These are phyloP conservation scores for Pseudogymnoascus sp. DNA, from an alignment of 2,329 filamentous ascomycete species.

Conservation along the genomic window DNA sequence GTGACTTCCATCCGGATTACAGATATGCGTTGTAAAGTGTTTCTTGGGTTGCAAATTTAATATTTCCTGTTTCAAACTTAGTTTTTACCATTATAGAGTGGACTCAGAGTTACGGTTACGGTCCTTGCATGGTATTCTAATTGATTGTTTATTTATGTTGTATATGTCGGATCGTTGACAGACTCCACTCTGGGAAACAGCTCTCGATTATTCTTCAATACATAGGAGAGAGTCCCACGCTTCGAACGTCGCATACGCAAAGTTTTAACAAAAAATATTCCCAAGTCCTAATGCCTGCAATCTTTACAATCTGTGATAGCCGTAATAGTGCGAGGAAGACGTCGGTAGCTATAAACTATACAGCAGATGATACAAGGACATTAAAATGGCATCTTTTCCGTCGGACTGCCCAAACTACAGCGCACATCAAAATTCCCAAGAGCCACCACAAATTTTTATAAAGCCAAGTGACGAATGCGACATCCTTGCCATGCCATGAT, in stretches of 20 bases:
- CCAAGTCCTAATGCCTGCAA: slow-evolving; percentile 15
- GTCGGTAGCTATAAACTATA: too few relatives aligned
- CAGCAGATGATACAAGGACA: too few relatives aligned
- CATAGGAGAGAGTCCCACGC: slow-evolving; percentile 9
- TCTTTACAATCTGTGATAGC: slow-evolving; percentile 7
- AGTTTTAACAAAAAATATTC: slow-evolving; percentile 21
- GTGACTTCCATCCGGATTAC: slow-evolving; percentile 22
- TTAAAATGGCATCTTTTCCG: too few relatives aligned
- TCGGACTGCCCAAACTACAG: too few relatives aligned
- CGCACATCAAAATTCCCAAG: too few relatives aligned
- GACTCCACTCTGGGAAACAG: slow-evolving; percentile 18
- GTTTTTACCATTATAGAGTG: not conserved
- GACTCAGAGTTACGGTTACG: too few relatives aligned
- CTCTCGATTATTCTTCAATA: slow-evolving; percentile 20
- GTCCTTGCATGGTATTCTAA: slow-evolving; percentile 23
- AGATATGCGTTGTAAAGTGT: slow-evolving; percentile 16
- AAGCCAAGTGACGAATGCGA: too few relatives aligned
- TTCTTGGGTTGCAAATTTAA: not conserved
- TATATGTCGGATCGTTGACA: slow-evolving; percentile 23
- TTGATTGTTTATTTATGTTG: slow-evolving; percentile 31
- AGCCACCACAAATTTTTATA: too few relatives aligned
- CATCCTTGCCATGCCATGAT: too few relatives aligned
- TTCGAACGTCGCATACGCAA: too few relatives aligned
- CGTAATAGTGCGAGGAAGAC: too few relatives aligned
- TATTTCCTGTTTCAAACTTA: not conserved